These are phyloP conservation scores for Fonsecaea nubica DNA, from an alignment of 2,329 filamentous ascomycete genomes.

Conservation along the genomic window DNA sequence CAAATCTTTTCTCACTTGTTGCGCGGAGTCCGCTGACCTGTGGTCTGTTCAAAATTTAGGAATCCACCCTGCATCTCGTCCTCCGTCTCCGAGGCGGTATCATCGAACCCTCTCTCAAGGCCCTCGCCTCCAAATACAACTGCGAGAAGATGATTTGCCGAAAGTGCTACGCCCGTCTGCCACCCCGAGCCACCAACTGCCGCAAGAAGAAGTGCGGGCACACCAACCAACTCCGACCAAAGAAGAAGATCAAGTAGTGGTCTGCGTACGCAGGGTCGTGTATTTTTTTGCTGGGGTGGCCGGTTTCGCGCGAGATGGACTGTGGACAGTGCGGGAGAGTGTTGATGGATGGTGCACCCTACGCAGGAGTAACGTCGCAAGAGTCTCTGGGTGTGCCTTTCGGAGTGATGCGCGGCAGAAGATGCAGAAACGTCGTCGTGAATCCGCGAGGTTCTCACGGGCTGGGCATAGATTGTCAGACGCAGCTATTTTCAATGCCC, in stretches of 20 bases:
- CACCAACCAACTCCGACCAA: conserved; percentile 99
- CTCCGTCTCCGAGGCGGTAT: conserved; percentile 99
- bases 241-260: conserved; percentile 99
- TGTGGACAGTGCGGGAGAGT: conserved; percentile 6
- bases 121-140: conserved; percentile 98
- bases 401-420: background rate
- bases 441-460: background rate
- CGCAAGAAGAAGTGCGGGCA: conserved; percentile 99
- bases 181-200: conserved; percentile 99
- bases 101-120: conserved; percentile 99
- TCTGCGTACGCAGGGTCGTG: conserved; percentile 49
- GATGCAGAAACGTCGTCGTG: background rate
- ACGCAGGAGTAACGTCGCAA: background rate
- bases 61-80: conserved; percentile 97
- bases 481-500: background rate
- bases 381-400: background rate
- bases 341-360: background rate
- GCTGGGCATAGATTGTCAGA: conserved; percentile 1
- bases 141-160: conserved; percentile 99
- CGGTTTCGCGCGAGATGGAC: conserved; percentile 1
- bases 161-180: conserved; percentile 99
- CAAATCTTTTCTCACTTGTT: background rate
- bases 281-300: conserved; percentile 41
- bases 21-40: background rate
- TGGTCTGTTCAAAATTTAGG: conserved; percentile 58